Percentiles rank a stretch among this genome's conserved stretches.
These are phyloP conservation scores for Heliocybe sulcata DNA, from an alignment of 1,284 basidiomycete genomes.

Conservation along the genomic window DNA sequence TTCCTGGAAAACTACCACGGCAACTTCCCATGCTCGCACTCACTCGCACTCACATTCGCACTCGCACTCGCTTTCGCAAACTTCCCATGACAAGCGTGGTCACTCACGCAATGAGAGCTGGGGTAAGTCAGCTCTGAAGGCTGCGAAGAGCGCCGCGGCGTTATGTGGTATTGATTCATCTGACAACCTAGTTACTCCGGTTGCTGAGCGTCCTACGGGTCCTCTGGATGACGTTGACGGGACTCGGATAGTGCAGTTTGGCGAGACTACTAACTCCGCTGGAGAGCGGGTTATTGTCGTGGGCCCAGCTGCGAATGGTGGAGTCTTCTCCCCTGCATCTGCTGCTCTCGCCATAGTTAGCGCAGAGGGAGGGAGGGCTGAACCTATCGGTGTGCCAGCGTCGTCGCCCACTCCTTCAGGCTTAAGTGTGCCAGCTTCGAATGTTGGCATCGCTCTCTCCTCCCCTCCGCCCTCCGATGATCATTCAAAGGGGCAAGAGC, in stretches of 20 bases:
- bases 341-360: constrained; percentile 11
- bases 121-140: constrained; percentile 11
- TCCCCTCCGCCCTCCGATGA: constrained; percentile 43
- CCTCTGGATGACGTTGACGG: neutral
- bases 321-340: constrained; percentile 9
- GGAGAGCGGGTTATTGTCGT: neutral
- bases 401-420: constrained; percentile 24
- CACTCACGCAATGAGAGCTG: constrained; percentile 14
- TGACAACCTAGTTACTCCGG: neutral
- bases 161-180: constrained; percentile 7
- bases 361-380: neutral
- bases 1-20: constrained; percentile 9
- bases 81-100: constrained; percentile 18
- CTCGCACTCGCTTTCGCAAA: constrained; percentile 33
- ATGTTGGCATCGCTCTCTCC: constrained; percentile 61
- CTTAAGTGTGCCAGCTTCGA: constrained; percentile 22
- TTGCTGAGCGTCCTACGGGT: neutral
- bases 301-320: neutral
- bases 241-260: neutral
- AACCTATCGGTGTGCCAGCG: constrained; percentile 6
- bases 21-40: constrained; percentile 11
- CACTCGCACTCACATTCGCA: constrained; percentile 33
- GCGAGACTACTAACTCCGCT: constrained; percentile 24
- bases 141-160: constrained; percentile 14
- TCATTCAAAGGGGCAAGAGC: constrained; percentile 18